A percentile compares a stretch with the other conserved stretches of the same genome.
Evolutionary conservation across 2,329 filamentous ascomycete genomes (phyloP).

Genomic region (Allantophomopsis cytisporea): DNA sequence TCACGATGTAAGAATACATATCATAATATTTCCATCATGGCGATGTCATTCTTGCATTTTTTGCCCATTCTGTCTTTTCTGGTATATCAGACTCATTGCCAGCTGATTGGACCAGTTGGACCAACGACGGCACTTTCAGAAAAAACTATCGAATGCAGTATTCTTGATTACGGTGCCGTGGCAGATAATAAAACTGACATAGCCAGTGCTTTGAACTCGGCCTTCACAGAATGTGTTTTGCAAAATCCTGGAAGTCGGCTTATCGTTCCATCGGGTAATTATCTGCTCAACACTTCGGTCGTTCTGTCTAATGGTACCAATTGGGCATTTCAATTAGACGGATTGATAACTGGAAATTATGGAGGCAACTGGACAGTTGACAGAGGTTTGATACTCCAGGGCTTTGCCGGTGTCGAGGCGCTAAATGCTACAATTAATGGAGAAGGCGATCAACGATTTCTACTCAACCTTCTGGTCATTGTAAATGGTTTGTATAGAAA

Average conservation of each 20-base stretch:
- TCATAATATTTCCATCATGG: too few species aligned
- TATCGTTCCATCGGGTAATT: constrained; percentile 15
- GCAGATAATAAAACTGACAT: constrained; percentile 19
- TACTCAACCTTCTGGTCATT: constrained; percentile 17
- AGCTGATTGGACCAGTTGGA: constrained; percentile 13
- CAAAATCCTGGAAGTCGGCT: constrained; percentile 12
- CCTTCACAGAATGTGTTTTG: constrained; percentile 15
- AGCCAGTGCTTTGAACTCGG: constrained; percentile 13
- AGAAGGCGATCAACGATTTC: constrained; percentile 17
- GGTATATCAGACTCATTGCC: not conserved
- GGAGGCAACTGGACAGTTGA: constrained; percentile 15
- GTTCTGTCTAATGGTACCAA: constrained; percentile 17
- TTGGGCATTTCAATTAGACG: constrained; percentile 21
- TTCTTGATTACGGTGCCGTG: constrained; percentile 18
- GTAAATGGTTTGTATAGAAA: constrained; percentile 12
- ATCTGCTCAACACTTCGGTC: constrained; percentile 14
- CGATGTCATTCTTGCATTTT: too few species aligned
- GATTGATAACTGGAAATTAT: constrained; percentile 18
- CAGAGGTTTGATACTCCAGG: constrained; percentile 17
- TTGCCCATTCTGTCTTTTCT: not conserved
- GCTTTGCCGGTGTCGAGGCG: constrained; percentile 13
- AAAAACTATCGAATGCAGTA: constrained; percentile 17
- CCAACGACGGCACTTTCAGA: constrained; percentile 13
- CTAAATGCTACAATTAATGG: constrained; percentile 19
- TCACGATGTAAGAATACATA: too few species aligned